Base-by-base conservation (phyloP, 441 rosid genomes). In the Daphne laureola region DNA sequence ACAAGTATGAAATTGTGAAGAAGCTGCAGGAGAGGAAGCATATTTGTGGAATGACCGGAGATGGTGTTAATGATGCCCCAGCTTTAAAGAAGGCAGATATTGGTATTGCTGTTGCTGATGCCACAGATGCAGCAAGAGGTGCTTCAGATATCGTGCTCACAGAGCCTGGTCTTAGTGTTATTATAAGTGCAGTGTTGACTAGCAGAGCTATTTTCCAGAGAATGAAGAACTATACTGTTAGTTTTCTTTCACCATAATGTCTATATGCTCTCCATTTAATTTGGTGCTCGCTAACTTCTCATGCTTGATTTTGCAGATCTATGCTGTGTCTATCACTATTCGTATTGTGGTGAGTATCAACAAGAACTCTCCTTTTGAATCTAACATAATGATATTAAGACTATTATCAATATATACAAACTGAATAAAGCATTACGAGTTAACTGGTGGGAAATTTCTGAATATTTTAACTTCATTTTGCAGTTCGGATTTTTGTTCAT, bases 401-500 rank as follows among this genome's bases (percentile, higher is more conserved):
- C 36, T 31, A n/a, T 8, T 31, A 18, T 18, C 3, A 18, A 18
- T 18, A 18, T 18, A 18, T 18, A 18, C 23, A 18, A 18, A 18
- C 23, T 18, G 36, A 31, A 18, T 18, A 18, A 18, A 18, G 36
- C 36, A 31, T 31, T 5, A 31, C 36, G 36, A 31, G 4, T 31
- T 31, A 31, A 31, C 9, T 31, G 36, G 36, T 31, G 36, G 36
- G 36, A 31, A 5, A 31, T 31, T 31, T 31, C 6, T 31, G 6
- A 31, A 31, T 5, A 5, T 8, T 8, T 31, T 31, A 5, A 5
- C 36, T 31, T 31, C 8, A 31, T 55, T 60, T 51, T 63, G 68
- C 83, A 82, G 93, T 80, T 82, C 55, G 94, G 94, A 38, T 85
- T 85, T 80, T 66, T 85, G 94, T 71, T 85, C 62, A 85, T 85